These are phyloP conservation scores for Physcomitrellopsis africana DNA, from an alignment of 225 moss, liverwort and hornwort species.

Conservation along the genomic window DNA sequence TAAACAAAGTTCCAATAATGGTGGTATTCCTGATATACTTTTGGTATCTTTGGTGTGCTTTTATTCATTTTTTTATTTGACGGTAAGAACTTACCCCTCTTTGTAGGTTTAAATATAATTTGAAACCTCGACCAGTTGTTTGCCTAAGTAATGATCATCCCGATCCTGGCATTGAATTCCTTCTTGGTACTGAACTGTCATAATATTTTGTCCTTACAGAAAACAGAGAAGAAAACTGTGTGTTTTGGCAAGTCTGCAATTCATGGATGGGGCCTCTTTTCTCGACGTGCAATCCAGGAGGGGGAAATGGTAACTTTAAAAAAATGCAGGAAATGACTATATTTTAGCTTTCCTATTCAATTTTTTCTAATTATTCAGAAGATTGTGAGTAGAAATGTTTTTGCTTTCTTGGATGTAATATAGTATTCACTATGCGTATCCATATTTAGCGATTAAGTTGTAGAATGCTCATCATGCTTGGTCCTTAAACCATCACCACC, in stretches of 20 bases:
- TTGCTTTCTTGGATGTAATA: slow-evolving; percentile 20
- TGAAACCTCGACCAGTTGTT: neutral
- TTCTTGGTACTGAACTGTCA: slow-evolving; percentile 27
- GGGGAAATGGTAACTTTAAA: slow-evolving; percentile 79
- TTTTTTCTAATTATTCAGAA: slow-evolving; percentile 1
- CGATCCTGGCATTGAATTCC: slow-evolving; percentile 14
- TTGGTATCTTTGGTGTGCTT: neutral
- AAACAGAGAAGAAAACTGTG: slow-evolving; percentile 88
- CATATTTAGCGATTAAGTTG: neutral
- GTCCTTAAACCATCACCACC: too few species aligned
- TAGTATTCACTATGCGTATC: slow-evolving; percentile 2
- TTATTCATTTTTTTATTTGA: neutral
- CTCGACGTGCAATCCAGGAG: slow-evolving; percentile 92
- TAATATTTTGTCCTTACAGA: slow-evolving; percentile 41
- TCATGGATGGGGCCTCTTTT: slow-evolving; percentile 97
- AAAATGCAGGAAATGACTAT: slow-evolving; percentile 23
- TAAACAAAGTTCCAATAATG: neutral
- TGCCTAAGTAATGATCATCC: neutral
- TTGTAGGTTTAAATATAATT: neutral
- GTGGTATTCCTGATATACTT: neutral
- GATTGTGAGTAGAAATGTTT: neutral
- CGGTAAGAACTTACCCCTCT: neutral
- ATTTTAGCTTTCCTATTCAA: neutral
- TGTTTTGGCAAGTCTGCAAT: slow-evolving; percentile 97
- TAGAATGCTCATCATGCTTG: too few species aligned